Base-by-base conservation (phyloP, 2,329 filamentous ascomycete species). In the Colletotrichum incanum region DNA sequence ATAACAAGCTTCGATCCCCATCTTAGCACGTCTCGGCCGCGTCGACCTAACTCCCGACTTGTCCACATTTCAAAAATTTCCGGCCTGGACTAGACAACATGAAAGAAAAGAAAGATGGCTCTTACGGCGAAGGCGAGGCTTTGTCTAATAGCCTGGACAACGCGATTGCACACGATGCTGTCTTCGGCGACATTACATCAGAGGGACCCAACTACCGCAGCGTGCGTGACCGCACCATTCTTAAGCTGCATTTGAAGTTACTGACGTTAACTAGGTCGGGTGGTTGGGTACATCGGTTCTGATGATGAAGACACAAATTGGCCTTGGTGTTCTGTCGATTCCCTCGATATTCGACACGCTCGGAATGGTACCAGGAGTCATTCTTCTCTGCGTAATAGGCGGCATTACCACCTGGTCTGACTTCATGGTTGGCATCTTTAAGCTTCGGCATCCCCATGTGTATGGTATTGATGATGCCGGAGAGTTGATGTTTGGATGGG, bases 381-480 rank as follows among this genome's bases (percentile, higher is more conserved):
- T 87, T 28, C 80, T 81, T 52, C 78, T 88, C 14, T 50, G 81
- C 6, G 65, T 75, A 1, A 81, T 87, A 41, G 82, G 79, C 1
- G 68, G 39, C 28, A 86, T 87, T 72, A 86, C 85, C 0, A 84
- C 83, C 2, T 87, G 86, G 86, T 85, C 84, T 1, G 80, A 81
- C 65, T 86, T 85, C 68, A 83, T 86, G 39, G 79, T 87, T 12
- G 86, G 84, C 16, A 75, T 79, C 20, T 88, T 88, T 79, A 89
- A 88, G 73, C 73, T 85, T 41, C 78, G 79, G 8, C 86, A 89
- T 74, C 83, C 82, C 2, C 81, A 85, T 39, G 84, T 88, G 1
- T 88, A 89, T 74, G 82, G 84, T 20, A 85, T 89, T 65, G 87
- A 87, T 55, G 87, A 89, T 75, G 86, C 83, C 1, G 87, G 86